A percentile compares a stretch with the other conserved stretches of the same genome.
These are phyloP conservation scores for Neoboletus subvelutipes DNA, from an alignment of 768 basidiomycete species.

Conservation along the genomic window DNA sequence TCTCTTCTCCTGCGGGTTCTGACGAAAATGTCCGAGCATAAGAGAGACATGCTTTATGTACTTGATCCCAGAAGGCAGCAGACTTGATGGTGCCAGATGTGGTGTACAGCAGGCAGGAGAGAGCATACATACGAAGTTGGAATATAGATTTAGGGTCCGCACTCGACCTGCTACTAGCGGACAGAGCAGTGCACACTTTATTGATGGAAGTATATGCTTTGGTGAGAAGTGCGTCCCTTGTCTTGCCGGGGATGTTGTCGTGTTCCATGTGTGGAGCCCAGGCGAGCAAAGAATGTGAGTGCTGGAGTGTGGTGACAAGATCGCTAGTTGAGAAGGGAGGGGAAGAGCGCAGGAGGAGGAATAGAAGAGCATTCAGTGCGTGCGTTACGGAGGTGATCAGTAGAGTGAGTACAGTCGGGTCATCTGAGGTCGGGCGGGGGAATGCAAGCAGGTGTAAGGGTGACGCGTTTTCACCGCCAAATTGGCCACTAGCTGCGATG, in stretches of 20 bases:
- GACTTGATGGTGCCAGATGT: conserved; percentile 48
- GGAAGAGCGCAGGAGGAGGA: conserved; percentile 23
- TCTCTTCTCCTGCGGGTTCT: conserved; percentile 22
- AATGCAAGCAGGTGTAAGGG: conserved; percentile 40
- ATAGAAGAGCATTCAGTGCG: conserved; percentile 44
- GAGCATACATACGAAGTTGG: conserved; percentile 40
- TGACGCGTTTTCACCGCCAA: not conserved
- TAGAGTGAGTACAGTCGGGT: conserved; percentile 46
- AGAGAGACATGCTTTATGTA: conserved; percentile 46
- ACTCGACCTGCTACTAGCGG: conserved; percentile 23
- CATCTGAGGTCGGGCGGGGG: conserved; percentile 38
- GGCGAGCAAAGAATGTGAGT: conserved; percentile 40
- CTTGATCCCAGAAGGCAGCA: conserved; percentile 71
- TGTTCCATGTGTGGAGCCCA: conserved; percentile 50
- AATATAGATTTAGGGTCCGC: conserved; percentile 29
- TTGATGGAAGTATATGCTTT: conserved; percentile 57
- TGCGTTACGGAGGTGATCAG: conserved; percentile 61
- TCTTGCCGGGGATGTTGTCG: conserved; percentile 45
- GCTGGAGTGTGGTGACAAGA: conserved; percentile 34
- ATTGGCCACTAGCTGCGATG: not conserved
- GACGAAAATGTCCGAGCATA: conserved; percentile 20
- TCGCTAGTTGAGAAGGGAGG: conserved; percentile 15
- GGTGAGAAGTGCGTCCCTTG: conserved; percentile 57
- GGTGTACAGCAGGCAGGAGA: conserved; percentile 51
- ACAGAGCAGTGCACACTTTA: conserved; percentile 30